Evolutionary conservation across 352 stramenopile species (phyloP), one percentile per base, ranked within the genome.

Genomic region (Aphanomyces astaci): DNA sequence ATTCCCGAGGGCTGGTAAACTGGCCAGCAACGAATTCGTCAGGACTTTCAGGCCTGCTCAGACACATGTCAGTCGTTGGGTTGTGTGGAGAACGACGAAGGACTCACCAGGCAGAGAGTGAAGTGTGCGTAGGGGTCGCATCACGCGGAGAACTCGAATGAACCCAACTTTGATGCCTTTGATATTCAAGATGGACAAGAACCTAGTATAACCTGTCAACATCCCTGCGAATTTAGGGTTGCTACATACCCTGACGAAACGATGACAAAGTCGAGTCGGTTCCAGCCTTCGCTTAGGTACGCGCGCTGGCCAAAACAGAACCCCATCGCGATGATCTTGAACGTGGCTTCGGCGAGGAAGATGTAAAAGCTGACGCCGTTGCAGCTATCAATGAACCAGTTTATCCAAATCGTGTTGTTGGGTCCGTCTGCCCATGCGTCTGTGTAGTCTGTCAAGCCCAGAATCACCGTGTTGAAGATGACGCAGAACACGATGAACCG

Each of bases 281-380:
- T 97, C 90, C 88, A 97, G 13, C 82, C 72, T 64, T 97, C 86
- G 70, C 82, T 82, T 22, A 95, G 75, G 66, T 96, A 97, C n/a
- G 74, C 75, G 3, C 83, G 82, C 65, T 85, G 64, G 1, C 88
- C 86, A 0, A 79, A 72, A 49, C 88, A 74, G 40, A 91, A 75
- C 0, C 90, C 90, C 77, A 96, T 86, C 27, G 84, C 86, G 31
- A 96, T 75, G 32, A 96, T 90, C 67, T 98, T 98, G 66, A 98
- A 77, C 0, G 83, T 76, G 59, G 82, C 92, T 66, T 98, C 92
- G 32, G 96, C 71, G 11, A 87, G 84, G 63, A 98, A 98, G 2
- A 89, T 69, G 22, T 76, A 70, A 0, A 82, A 86, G 71, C 86
- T 88, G 9, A 88, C 59, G 13, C 46, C 72, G 62, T 91, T 77